These are phyloP conservation scores for Bifiguratus adelaidae DNA, from an alignment of 192 early-diverging fungal genomes.

Conservation along the genomic window DNA sequence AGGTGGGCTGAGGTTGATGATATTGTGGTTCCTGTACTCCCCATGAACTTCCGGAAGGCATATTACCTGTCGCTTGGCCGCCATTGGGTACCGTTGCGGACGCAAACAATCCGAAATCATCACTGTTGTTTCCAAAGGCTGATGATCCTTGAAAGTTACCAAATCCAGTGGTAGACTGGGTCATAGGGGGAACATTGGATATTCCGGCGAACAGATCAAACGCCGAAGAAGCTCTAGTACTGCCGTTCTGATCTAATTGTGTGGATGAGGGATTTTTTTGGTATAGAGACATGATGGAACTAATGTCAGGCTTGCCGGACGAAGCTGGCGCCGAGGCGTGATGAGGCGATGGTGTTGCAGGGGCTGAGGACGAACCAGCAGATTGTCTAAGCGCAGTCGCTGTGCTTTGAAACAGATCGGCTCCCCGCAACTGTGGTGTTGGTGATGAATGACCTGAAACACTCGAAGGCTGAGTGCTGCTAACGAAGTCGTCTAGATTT, in stretches of 20 bases:
- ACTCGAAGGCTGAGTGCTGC: neutral
- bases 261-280: neutral
- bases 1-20: neutral
- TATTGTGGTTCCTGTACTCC: no score
- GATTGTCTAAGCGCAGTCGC: neutral
- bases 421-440: conserved; percentile 19
- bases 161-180: conserved; percentile 1
- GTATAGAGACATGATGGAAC: conserved; percentile 20
- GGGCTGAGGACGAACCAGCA: conserved; percentile 4
- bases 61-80: neutral
- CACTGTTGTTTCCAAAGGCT: neutral
- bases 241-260: no score
- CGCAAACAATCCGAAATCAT: neutral
- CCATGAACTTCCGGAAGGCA: conserved; percentile 1
- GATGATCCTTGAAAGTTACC: conserved; percentile 5
- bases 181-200: no score
- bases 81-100: conserved; percentile 3
- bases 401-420: conserved; percentile 18
- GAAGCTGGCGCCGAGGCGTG: neutral
- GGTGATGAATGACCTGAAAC: neutral
- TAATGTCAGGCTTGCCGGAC: neutral
- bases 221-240: no score
- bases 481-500: neutral
- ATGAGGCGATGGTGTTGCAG: conserved; percentile 1
- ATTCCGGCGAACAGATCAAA: no score